phyloP scores from a whole-genome alignment of 1,139 yeast genomes.

The Scheffersomyces parashehatae region DNA sequence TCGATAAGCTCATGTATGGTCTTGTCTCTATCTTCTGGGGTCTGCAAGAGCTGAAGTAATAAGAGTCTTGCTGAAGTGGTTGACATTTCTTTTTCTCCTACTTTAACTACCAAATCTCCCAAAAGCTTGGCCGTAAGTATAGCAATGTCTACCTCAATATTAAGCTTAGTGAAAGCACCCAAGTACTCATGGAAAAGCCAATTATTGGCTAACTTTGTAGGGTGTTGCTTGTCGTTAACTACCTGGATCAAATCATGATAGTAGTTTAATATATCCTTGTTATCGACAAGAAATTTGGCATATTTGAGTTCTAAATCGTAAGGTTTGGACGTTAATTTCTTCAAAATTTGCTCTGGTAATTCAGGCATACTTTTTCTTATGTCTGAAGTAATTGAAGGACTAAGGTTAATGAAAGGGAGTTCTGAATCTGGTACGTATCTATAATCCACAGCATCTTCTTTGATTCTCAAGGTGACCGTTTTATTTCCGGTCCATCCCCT shows the following conservation, averaged over 20 bases:
- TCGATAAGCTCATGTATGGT: conserved; percentile 48
- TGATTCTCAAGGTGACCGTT: conserved; percentile 68
- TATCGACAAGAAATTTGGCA: conserved; percentile 60
- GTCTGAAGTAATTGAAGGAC: conserved; percentile 31
- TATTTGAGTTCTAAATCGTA: conserved; percentile 68
- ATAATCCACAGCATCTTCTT: conserved; percentile 84
- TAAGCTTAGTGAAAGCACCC: conserved; percentile 63
- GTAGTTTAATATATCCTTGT: conserved; percentile 46
- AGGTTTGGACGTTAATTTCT: conserved; percentile 49
- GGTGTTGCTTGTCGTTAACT: conserved; percentile 15
- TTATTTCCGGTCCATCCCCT: conserved; percentile 85
- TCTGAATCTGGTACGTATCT: conserved; percentile 96
- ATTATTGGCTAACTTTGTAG: conserved; percentile 55
- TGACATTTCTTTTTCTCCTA: conserved; percentile 22
- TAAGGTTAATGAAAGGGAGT: conserved; percentile 58
- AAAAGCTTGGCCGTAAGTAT: conserved; percentile 31
- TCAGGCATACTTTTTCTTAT: conserved; percentile 52
- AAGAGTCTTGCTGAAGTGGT: conserved; percentile 66
- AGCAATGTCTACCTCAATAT: conserved; percentile 36
- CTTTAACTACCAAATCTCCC: conserved; percentile 25
- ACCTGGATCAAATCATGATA: conserved; percentile 47
- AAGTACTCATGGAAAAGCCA: conserved; percentile 85
- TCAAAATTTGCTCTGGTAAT: conserved; percentile 62
- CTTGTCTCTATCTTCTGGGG: conserved; percentile 31
- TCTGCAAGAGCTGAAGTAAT: conserved; percentile 57